Percentiles rank a stretch among this genome's conserved stretches.
phyloP scores from a whole-genome alignment of 306 rosid species.

The Spatholobus suberectus region DNA sequence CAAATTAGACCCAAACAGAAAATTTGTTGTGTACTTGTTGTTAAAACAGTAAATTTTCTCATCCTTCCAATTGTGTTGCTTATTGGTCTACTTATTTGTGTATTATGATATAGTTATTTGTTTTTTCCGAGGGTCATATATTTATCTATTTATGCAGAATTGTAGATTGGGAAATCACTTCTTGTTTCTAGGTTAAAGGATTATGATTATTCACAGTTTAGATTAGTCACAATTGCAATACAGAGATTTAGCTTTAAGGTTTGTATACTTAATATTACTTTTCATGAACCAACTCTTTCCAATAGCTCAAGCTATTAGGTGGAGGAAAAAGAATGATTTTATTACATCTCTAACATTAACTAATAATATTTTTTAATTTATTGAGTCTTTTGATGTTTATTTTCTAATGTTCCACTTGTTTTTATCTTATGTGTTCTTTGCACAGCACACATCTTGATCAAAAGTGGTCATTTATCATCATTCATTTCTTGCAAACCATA shows the following conservation, averaged over 20 bases:
- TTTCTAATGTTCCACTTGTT: not conserved
- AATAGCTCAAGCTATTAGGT: not conserved
- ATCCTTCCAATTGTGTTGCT: constrained; percentile 17
- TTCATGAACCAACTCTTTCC: not conserved
- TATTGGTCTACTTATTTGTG: constrained; percentile 13
- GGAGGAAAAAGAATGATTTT: constrained; percentile 15
- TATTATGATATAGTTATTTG: constrained; percentile 18
- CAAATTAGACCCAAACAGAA: not conserved
- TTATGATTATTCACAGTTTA: constrained; percentile 86
- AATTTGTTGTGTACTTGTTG: too few species aligned
- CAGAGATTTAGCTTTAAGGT: constrained; percentile 93
- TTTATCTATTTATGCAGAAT: constrained; percentile 58
- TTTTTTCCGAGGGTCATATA: constrained; percentile 20
- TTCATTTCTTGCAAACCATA: too few species aligned
- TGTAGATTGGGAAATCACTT: constrained; percentile 74
- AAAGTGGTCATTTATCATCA: too few species aligned
- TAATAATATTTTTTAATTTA: not conserved
- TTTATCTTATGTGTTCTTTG: constrained; percentile 9
- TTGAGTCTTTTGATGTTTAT: not conserved
- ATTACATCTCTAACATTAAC: constrained; percentile 7
- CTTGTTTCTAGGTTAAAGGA: constrained; percentile 86
- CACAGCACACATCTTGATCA: too few species aligned
- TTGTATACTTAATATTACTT: constrained; percentile 29
- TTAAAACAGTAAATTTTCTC: not conserved
- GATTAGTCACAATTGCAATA: constrained; percentile 76